phyloP scores from a whole-genome alignment of 106 monocot species.

The Vanilla planifolia region DNA sequence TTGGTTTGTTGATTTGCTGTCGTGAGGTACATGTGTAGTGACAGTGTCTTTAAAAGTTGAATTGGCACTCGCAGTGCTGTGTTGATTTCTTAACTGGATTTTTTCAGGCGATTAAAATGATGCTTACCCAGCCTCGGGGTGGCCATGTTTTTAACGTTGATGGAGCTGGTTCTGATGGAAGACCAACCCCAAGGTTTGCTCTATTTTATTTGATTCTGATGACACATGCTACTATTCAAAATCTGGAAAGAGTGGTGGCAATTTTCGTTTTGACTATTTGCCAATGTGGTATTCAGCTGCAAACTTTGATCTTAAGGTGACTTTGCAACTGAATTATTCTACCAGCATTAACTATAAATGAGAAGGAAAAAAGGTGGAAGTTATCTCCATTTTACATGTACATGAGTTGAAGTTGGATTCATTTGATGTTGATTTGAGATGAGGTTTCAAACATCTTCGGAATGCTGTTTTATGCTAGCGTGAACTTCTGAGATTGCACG shows the following conservation, averaged over 20 bases:
- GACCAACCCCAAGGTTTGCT: conserved; percentile 87
- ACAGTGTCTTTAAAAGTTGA: not conserved
- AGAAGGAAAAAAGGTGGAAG: not conserved
- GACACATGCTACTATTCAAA: not conserved
- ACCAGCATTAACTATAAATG: not conserved
- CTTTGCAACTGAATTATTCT: not conserved
- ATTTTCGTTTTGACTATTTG: too few species aligned
- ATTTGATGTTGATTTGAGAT: not conserved
- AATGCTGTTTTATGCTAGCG: too few species aligned
- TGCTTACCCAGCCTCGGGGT: conserved; percentile 82
- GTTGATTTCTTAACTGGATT: not conserved
- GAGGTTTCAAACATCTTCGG: too few species aligned
- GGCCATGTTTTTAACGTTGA: conserved; percentile 97
- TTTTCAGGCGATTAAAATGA: conserved; percentile 92
- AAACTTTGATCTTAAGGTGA: not conserved
- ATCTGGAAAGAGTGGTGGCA: not conserved
- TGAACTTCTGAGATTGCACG: too few species aligned
- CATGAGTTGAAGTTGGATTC: not conserved
- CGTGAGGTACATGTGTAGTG: conserved; percentile 57
- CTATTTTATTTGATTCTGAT: not conserved
- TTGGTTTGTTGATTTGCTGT: conserved; percentile 95
- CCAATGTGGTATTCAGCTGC: not conserved
- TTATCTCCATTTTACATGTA: too few species aligned
- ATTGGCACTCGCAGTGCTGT: too few species aligned
- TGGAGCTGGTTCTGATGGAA: conserved; percentile 98